A percentile compares a stretch with the other conserved stretches of the same genome.
Conservation (phyloP, 441 rosid genomes). For the Flueggea neowawraea region DNA sequence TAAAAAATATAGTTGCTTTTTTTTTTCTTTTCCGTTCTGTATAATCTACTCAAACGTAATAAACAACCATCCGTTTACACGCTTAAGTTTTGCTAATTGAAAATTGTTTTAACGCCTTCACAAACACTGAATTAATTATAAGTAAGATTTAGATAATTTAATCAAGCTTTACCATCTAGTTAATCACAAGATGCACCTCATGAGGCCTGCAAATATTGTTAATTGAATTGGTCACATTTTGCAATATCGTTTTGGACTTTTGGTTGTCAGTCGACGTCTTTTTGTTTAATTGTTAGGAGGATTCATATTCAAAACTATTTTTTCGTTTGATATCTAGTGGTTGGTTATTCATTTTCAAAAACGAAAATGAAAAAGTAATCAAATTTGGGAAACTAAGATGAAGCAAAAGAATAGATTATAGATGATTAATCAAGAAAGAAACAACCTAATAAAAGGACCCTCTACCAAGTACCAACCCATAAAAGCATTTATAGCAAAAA, state of each 20-base stretch:
- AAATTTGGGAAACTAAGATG: background rate
- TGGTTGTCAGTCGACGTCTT: background rate
- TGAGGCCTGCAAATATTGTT: background rate
- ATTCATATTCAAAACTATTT: background rate
- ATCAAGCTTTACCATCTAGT: background rate
- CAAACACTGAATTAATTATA: background rate
- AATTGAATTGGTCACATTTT: background rate
- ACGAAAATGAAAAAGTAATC: background rate
- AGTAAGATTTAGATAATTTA: too few species aligned
- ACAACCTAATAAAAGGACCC: constrained; percentile 13
- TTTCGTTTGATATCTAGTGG: background rate
- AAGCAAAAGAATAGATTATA: background rate
- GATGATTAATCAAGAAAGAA: background rate
- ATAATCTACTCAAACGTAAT: too few species aligned
- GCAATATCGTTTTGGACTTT: background rate
- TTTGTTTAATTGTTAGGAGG: background rate
- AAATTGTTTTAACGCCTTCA: background rate
- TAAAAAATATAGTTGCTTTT: too few species aligned
- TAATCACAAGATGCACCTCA: background rate
- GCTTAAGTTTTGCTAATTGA: background rate
- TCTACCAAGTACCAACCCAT: background rate
- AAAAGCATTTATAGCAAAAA: too few species aligned
- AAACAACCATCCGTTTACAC: too few species aligned
- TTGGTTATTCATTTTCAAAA: constrained; percentile 21
- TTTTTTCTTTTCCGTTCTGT: too few species aligned